Conservation (phyloP, 78 protist species). For the Planoprotostelium fungivorum region DNA sequence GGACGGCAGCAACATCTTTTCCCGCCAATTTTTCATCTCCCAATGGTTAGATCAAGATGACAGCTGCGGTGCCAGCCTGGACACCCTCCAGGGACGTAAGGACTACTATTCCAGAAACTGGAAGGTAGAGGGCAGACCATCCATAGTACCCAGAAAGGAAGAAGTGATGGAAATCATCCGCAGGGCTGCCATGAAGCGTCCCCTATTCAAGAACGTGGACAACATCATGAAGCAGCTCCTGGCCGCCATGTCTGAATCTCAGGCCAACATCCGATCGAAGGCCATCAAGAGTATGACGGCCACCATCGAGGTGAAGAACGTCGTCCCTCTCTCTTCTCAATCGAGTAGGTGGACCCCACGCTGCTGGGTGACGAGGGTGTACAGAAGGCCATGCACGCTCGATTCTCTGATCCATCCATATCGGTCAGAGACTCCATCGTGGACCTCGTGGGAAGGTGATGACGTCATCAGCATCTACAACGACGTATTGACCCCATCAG, state of each 20-base stretch:
- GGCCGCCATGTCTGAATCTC: not conserved
- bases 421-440: not conserved
- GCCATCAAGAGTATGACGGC: not conserved
- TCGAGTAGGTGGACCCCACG: not conserved
- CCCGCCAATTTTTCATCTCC: not conserved
- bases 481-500: too few relatives aligned
- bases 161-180: not conserved
- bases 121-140: not conserved
- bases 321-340: not conserved
- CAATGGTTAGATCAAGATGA: not conserved
- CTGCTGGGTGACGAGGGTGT: not conserved
- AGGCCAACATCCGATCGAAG: not conserved
- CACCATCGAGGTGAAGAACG: not conserved
- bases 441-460: not conserved
- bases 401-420: not conserved
- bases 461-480: too few relatives aligned
- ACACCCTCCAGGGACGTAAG: not conserved
- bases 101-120: not conserved
- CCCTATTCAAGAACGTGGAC: not conserved
- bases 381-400: not conserved
- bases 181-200: not conserved
- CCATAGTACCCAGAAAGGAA: not conserved
- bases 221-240: not conserved
- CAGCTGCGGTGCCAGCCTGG: not conserved
- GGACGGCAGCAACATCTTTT: slow-evolving; percentile 1